phyloP scores from a whole-genome alignment of 2,329 filamentous ascomycete genomes.

The Aspergillus novofumigatus region DNA sequence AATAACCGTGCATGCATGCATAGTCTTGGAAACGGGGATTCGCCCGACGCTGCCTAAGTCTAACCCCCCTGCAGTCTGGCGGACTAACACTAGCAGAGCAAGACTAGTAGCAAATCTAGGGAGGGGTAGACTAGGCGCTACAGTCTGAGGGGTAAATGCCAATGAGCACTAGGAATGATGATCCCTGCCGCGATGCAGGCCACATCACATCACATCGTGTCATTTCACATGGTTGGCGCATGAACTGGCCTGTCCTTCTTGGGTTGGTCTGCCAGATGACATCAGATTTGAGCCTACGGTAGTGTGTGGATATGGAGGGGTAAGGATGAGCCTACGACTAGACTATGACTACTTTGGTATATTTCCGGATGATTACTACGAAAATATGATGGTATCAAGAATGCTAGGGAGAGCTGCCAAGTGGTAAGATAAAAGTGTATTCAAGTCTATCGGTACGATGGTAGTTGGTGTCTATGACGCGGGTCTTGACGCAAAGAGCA shows the following conservation, averaged over 20 bases:
- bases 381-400: not conserved
- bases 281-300: not conserved
- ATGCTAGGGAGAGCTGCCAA: not conserved
- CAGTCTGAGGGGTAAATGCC: not conserved
- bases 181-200: not conserved
- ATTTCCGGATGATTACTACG: not conserved
- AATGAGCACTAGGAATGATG: not conserved
- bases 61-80: not conserved
- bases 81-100: not conserved
- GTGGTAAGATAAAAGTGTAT: not conserved
- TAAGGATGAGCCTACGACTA: not conserved
- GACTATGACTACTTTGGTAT: not conserved
- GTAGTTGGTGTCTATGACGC: conserved; percentile 15
- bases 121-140: not conserved
- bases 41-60: too few species aligned
- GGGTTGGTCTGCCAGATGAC: conserved; percentile 4
- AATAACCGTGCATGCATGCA: not conserved
- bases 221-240: not conserved
- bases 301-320: not conserved
- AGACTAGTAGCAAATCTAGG: not conserved
- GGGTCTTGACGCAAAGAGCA: not conserved
- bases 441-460: conserved; percentile 10
- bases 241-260: not conserved
- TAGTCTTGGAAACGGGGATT: not conserved
- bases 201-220: not conserved